Percentiles rank a stretch among this genome's conserved stretches.
Conservation (phyloP, 306 rosid species). For the Trifolium repens region DNA sequence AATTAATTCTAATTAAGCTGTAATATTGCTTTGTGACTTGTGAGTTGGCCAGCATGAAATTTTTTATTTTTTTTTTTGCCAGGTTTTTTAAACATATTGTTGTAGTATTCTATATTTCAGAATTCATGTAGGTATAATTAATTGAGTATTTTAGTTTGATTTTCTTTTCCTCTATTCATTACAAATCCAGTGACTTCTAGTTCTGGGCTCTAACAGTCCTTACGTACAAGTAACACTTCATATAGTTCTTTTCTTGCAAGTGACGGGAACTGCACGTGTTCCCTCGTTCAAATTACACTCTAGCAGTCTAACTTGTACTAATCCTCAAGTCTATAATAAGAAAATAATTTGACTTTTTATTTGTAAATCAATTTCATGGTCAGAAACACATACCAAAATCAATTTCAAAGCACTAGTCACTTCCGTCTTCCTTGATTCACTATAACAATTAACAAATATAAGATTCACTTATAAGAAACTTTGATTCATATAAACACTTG, state of each 20-base stretch:
- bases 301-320: neutral
- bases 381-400: too few relatives aligned
- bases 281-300: constrained; percentile 11
- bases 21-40: neutral
- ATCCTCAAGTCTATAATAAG: neutral
- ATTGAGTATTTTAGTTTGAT: neutral
- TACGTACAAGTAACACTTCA: constrained; percentile 47
- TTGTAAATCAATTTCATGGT: neutral
- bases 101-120: neutral
- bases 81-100: neutral
- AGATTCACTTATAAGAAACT: neutral
- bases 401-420: neutral
- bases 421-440: neutral
- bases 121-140: neutral
- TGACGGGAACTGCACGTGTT: constrained; percentile 17
- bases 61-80: neutral
- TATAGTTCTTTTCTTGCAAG: constrained; percentile 37
- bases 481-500: constrained; percentile 5
- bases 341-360: constrained; percentile 10
- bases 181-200: constrained; percentile 10
- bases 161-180: neutral
- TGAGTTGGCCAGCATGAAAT: neutral
- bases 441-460: neutral
- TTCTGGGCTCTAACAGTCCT: constrained; percentile 31
- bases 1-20: too few relatives aligned